These are phyloP conservation scores for Cytidiella melzeri DNA, from an alignment of 768 basidiomycete genomes.

Conservation along the genomic window DNA sequence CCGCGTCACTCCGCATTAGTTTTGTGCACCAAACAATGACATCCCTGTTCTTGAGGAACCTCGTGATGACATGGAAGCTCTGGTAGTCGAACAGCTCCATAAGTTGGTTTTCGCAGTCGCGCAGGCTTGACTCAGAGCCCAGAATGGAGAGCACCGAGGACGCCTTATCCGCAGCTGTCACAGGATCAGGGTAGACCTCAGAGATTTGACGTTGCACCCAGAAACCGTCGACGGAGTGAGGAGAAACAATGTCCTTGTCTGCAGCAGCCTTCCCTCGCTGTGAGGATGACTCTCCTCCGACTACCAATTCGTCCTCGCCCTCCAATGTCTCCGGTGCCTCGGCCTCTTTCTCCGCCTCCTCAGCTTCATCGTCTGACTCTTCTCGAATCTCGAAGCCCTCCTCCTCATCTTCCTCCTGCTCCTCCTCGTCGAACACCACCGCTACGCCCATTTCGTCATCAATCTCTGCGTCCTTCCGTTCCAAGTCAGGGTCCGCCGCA, in stretches of 20 bases:
- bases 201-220: conserved; percentile 97
- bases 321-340: conserved; percentile 41
- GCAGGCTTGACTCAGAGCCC: conserved; percentile 77
- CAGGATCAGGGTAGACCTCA: conserved; percentile 88
- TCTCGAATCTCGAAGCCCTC: conserved; percentile 84
- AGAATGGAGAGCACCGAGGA: conserved; percentile 78
- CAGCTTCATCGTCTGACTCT: conserved; percentile 73
- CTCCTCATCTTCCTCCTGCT: conserved; percentile 87
- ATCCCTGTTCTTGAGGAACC: conserved; percentile 92
- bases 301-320: conserved; percentile 66
- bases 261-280: conserved; percentile 42
- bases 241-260: conserved; percentile 78
- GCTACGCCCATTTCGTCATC: conserved; percentile 98
- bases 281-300: conserved; percentile 53
- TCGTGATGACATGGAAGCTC: conserved; percentile 83
- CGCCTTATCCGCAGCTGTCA: conserved; percentile 91
- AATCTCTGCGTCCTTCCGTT: conserved; percentile 80
- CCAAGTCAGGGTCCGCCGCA: conserved; percentile 72
- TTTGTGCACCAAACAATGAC: conserved; percentile 98
- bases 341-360: conserved; percentile 46
- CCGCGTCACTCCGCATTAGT: conserved; percentile 81
- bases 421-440: conserved; percentile 96
- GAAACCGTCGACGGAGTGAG: conserved; percentile 92
- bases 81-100: conserved; percentile 97
- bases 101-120: conserved; percentile 92